Percentiles rank a stretch among this genome's conserved stretches.
phyloP scores from a whole-genome alignment of 1,284 basidiomycete genomes.

The Cutaneotrichosporon daszewskae region DNA sequence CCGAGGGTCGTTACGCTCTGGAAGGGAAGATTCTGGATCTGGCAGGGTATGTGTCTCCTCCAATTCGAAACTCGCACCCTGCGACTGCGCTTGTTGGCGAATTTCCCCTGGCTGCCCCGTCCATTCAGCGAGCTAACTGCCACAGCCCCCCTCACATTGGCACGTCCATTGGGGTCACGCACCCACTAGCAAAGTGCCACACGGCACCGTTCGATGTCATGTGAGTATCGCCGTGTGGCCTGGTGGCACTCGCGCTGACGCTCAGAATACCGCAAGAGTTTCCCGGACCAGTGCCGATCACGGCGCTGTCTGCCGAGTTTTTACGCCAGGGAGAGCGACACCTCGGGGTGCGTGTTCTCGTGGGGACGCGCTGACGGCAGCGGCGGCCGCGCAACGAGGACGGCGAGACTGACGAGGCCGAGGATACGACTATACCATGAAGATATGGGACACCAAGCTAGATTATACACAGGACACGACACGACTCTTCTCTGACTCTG shows the following conservation, averaged over 20 bases:
- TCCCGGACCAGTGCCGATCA: conserved; percentile 17
- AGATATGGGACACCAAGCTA: too few species aligned
- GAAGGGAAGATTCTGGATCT: conserved; percentile 19
- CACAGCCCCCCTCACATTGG: conserved; percentile 19
- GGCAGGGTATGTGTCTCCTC: conserved; percentile 19
- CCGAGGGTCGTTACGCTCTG: conserved; percentile 14
- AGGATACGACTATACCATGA: too few species aligned
- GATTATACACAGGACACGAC: too few species aligned
- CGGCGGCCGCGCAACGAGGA: conserved; percentile 19
- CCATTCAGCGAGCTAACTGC: background rate
- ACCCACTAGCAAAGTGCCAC: conserved; percentile 13
- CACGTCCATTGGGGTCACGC: conserved; percentile 19
- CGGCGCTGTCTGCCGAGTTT: conserved; percentile 16
- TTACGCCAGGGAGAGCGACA: conserved; percentile 19
- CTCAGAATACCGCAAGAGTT: conserved; percentile 17
- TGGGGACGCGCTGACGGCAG: conserved; percentile 8
- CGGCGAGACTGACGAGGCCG: conserved; percentile 13
- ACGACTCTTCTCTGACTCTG: too few species aligned
- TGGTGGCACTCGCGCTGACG: background rate
- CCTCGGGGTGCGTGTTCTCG: conserved; percentile 16
- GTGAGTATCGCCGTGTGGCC: conserved; percentile 5
- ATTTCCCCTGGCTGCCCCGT: background rate
- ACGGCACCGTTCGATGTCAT: conserved; percentile 16
- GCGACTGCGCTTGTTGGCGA: conserved; percentile 7
- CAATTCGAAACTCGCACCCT: too few species aligned